phyloP scores from a whole-genome alignment of 805 yeast species.

The Wickerhamomyces chambardii region DNA sequence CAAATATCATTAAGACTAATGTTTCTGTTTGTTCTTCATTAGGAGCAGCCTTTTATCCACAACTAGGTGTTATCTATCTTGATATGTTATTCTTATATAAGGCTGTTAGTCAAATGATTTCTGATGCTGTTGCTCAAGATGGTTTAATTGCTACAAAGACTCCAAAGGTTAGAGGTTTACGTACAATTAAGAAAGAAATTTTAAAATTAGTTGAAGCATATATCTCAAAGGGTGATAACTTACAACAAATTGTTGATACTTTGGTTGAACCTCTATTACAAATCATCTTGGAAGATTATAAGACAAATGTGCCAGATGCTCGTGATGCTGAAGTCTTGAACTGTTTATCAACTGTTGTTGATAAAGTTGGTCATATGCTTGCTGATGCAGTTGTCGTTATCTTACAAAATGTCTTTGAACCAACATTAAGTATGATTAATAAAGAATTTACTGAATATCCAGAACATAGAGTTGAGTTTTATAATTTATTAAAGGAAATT shows the following conservation, averaged over 20 bases:
- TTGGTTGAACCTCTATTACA: conserved; percentile 75
- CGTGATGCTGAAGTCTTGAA: conserved; percentile 96
- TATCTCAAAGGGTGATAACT: conserved; percentile 75
- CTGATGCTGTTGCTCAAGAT: conserved; percentile 67
- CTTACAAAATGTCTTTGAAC: conserved; percentile 85
- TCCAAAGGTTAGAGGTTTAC: conserved; percentile 88
- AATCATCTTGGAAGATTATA: conserved; percentile 86
- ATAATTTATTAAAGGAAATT: conserved; percentile 81
- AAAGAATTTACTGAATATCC: conserved; percentile 95
- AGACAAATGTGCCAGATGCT: conserved; percentile 85
- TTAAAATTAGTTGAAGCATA: conserved; percentile 84
- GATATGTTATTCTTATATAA: conserved; percentile 86
- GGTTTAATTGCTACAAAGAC: conserved; percentile 91
- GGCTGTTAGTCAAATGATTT: conserved; percentile 82
- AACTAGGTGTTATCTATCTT: conserved; percentile 75
- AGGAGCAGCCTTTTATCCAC: conserved; percentile 87
- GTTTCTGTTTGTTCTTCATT: conserved; percentile 92
- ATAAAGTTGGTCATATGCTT: conserved; percentile 78
- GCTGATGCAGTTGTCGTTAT: conserved; percentile 86
- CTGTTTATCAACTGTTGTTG: conserved; percentile 87
- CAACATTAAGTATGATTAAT: conserved; percentile 92
- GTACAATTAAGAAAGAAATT: conserved; percentile 94
- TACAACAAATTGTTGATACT: conserved; percentile 73
- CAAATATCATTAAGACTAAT: conserved; percentile 90
- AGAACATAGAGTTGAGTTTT: conserved; percentile 95